Evolutionary conservation across 2,329 filamentous ascomycete genomes (phyloP).

Genomic region (Tolypocladium paradoxum): DNA sequence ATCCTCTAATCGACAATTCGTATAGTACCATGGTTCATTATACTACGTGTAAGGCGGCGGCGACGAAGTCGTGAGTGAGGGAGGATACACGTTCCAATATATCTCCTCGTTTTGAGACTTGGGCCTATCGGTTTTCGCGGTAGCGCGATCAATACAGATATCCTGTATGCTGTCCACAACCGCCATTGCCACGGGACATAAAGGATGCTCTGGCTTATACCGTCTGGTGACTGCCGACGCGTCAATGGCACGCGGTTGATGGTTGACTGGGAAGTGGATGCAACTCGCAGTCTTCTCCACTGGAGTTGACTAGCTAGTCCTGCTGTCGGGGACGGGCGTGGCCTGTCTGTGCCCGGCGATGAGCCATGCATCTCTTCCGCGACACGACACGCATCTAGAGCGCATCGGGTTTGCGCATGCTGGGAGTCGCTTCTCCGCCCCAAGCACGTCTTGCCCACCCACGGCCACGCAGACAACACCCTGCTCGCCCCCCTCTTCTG

Average conservation of each 20-base stretch:
- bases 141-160: neutral
- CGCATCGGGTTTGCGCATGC: no score
- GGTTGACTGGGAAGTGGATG: no score
- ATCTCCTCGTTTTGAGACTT: no score
- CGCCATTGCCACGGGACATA: neutral
- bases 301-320: no score
- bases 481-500: slow-evolving; percentile 34
- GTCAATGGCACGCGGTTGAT: neutral
- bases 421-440: no score
- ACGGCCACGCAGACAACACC: slow-evolving; percentile 37
- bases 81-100: neutral
- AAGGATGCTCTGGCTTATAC: neutral
- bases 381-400: no score
- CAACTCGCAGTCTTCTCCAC: no score
- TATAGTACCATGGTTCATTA: slow-evolving; percentile 3
- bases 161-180: neutral
- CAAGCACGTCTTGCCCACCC: slow-evolving; percentile 38
- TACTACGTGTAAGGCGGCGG: slow-evolving; percentile 1
- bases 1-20: slow-evolving; percentile 1
- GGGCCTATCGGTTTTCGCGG: neutral
- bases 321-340: no score
- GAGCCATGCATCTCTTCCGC: no score
- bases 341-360: no score
- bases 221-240: neutral
- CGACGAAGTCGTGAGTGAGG: neutral